These are phyloP conservation scores for Hippophae rhamnoides DNA, from an alignment of 306 rosid species.

Conservation along the genomic window DNA sequence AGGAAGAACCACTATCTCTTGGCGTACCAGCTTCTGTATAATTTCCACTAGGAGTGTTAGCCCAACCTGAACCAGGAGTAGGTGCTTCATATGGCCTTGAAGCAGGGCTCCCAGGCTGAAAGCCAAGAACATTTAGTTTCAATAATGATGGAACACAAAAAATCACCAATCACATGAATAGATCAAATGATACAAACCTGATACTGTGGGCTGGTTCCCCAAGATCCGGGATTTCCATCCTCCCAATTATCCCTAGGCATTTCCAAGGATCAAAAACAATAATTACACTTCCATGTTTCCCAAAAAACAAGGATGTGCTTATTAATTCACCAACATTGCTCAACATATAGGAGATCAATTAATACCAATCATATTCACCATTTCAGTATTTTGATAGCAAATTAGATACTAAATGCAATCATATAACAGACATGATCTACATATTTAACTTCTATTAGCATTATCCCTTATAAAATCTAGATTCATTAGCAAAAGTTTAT, in stretches of 20 bases:
- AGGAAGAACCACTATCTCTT: constrained; percentile 51
- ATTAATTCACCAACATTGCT: too few relatives aligned
- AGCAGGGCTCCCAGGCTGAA: constrained; percentile 92
- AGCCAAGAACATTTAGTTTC: background rate
- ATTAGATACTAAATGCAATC: too few relatives aligned
- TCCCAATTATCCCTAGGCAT: constrained; percentile 86
- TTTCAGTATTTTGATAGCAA: too few relatives aligned
- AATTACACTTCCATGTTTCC: background rate
- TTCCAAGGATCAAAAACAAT: constrained; percentile 12
- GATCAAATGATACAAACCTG: constrained; percentile 42
- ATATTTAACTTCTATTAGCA: too few relatives aligned
- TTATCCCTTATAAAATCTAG: too few relatives aligned
- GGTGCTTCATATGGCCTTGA: constrained; percentile 94
- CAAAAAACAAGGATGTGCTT: too few relatives aligned
- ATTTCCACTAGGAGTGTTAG: constrained; percentile 80
- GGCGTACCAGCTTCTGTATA: constrained; percentile 97
- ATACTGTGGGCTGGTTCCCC: constrained; percentile 92
- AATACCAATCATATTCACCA: too few relatives aligned
- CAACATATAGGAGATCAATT: too few relatives aligned
- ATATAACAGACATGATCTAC: too few relatives aligned
- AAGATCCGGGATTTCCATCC: constrained; percentile 95
- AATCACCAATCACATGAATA: background rate
- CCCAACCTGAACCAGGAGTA: constrained; percentile 99
- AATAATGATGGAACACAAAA: background rate
- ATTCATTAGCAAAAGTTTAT: too few relatives aligned